Evolutionary conservation across 1,139 yeast genomes (phyloP).

Genomic region (Taphrina flavorubra): DNA sequence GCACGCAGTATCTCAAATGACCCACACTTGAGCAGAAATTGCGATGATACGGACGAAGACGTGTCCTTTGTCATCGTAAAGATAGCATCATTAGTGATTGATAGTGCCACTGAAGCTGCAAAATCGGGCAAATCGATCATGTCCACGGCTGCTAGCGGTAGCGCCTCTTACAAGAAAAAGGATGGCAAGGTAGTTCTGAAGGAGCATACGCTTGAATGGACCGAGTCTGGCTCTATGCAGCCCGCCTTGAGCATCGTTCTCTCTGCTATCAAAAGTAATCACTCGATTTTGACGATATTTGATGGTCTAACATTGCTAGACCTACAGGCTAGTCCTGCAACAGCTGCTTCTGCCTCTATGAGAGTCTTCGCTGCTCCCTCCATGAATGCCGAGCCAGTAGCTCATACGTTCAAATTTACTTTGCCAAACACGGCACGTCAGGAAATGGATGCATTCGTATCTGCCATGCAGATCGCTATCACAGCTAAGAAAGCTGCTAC

Average conservation of each 20-base stretch:
- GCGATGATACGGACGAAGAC: too few relatives aligned
- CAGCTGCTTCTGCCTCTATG: constrained; percentile 36
- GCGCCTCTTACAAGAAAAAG: constrained; percentile 36
- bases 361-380: constrained; percentile 37
- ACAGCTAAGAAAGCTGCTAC: constrained; percentile 26
- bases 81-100: too few relatives aligned
- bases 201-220: constrained; percentile 41
- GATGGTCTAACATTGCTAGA: constrained; percentile 6
- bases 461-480: constrained; percentile 33
- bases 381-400: constrained; percentile 38
- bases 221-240: constrained; percentile 37
- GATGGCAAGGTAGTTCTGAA: constrained; percentile 32
- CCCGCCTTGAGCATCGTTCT: constrained; percentile 38
- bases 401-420: constrained; percentile 41
- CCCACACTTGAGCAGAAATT: too few relatives aligned
- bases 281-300: background rate
- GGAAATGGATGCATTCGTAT: constrained; percentile 37
- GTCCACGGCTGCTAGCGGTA: constrained; percentile 18
- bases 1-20: too few relatives aligned
- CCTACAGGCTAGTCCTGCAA: constrained; percentile 41
- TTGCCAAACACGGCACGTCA: constrained; percentile 24
- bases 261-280: constrained; percentile 39
- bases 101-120: too few relatives aligned
- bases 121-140: background rate
- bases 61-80: too few relatives aligned